Evolutionary conservation across 2,329 filamentous ascomycete species (phyloP), one percentile per base, ranked within the genome.

Genomic region (Bipolaris cookei): DNA sequence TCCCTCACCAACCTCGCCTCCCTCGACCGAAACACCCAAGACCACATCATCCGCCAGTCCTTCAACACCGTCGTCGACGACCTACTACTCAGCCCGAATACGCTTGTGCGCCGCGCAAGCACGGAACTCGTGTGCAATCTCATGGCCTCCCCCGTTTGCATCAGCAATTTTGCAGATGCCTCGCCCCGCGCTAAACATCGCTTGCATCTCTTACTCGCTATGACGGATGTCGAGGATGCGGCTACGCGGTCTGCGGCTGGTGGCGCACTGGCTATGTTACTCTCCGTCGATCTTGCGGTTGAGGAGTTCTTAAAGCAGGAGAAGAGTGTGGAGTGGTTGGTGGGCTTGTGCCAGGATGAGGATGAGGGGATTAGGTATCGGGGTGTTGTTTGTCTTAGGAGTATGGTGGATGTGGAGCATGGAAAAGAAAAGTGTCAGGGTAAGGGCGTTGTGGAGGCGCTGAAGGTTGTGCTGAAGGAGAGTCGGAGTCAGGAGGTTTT

Each of bases 1-100:
- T 94, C 95, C 0, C 84, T 99, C 34, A 98, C 95, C 0, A 99
- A 99, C 67, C 85, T 99, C 6, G 95, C 94, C 0, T 96, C 91
- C 0, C 75, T 80, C 47, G 89, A 93, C 51, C 84, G 89, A 39
- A 71, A 78, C 32, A 84, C 87, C 5, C 84, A 88, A 42, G 81
- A 84, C 34, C 81, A 84, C 14, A 93, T 97, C 47, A 86, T 97
- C 34, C 86, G 90, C 8, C 80, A 84, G 3, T 86, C 89, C 0
- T 96, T 91, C 86, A 74, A 86, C 0, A 86, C 86, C 18, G 83
- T 97, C 16, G 61, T 67, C 41, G 95, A 98, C 74, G 92, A 97
- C 64, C 84, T 93, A 16, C 81, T 98, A 1, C 84, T 98, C 1
- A 89, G 87, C 13, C 85, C 86, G 42, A 95, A 97, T 73, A 77